These are phyloP conservation scores for Ogataea minuta DNA, from an alignment of 805 yeast species.

Conservation along the genomic window DNA sequence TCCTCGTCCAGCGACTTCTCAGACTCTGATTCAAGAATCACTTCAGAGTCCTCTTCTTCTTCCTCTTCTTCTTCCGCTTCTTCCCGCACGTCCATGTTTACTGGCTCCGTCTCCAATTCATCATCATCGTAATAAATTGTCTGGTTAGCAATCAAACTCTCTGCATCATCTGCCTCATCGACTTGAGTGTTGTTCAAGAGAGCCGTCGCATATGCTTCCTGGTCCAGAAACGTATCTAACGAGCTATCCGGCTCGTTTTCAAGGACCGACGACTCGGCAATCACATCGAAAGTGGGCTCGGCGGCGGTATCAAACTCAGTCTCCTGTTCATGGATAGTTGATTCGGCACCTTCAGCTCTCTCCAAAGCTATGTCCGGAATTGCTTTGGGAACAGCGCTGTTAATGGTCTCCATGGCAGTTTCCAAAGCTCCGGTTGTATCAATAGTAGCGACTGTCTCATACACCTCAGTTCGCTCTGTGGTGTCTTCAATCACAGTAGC, in stretches of 20 bases:
- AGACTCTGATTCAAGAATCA: neutral
- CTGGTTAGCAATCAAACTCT: slow-evolving; percentile 24
- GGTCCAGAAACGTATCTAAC: slow-evolving; percentile 18
- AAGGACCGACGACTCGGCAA: slow-evolving; percentile 31
- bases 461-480: neutral
- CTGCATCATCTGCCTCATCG: slow-evolving; percentile 13
- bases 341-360: neutral
- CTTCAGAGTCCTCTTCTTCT: slow-evolving; percentile 3
- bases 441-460: neutral
- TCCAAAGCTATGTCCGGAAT: neutral
- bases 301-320: neutral
- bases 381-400: neutral
- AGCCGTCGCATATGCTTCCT: slow-evolving; percentile 29
- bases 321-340: neutral
- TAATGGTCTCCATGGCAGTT: slow-evolving; percentile 2
- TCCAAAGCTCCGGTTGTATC: slow-evolving; percentile 2
- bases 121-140: slow-evolving; percentile 26
- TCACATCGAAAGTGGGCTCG: slow-evolving; percentile 14
- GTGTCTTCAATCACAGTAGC: neutral
- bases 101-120: neutral
- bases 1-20: slow-evolving; percentile 10
- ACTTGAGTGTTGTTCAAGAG: slow-evolving; percentile 22
- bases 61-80: slow-evolving; percentile 1
- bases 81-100: neutral
- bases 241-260: slow-evolving; percentile 13